These are phyloP conservation scores for Scenedesmus sp. DNA, from an alignment of 163 green algal genomes.

Conservation along the genomic window DNA sequence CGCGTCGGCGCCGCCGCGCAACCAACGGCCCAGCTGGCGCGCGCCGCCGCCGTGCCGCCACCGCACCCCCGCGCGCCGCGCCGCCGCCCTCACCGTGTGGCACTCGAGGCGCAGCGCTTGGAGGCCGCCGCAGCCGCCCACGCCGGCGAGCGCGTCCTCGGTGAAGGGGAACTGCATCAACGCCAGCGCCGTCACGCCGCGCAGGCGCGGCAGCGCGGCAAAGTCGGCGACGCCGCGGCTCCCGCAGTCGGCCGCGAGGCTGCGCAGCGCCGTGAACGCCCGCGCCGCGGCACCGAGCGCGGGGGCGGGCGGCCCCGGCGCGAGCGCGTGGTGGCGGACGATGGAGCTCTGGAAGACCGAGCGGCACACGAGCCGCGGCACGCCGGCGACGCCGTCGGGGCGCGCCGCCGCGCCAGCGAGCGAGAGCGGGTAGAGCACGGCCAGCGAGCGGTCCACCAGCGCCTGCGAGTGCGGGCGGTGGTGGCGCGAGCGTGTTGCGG, in stretches of 20 bases:
- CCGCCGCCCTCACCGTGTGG: neutral
- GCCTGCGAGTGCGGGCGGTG: neutral
- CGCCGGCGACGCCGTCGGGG: neutral
- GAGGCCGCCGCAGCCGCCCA: neutral
- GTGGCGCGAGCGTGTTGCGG: neutral
- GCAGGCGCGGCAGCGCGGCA: neutral
- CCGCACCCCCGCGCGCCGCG: neutral
- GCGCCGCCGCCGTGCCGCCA: neutral
- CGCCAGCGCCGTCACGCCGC: neutral
- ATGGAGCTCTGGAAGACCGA: conserved; percentile 19
- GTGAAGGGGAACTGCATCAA: conserved; percentile 23
- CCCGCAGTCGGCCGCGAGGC: conserved; percentile 12
- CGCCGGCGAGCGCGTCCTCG: conserved; percentile 8
- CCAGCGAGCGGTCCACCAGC: conserved; percentile 18
- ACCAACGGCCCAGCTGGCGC: neutral
- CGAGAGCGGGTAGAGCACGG: neutral
- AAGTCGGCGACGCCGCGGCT: conserved; percentile 9
- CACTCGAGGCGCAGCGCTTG: conserved; percentile 28
- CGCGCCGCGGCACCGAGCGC: neutral
- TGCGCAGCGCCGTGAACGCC: conserved; percentile 20
- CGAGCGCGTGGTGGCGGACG: conserved; percentile 11
- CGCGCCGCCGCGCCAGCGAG: too few relatives aligned
- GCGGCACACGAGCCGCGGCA: conserved; percentile 14
- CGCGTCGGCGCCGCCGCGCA: neutral
- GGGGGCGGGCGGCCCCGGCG: neutral